Percentiles rank a stretch among this genome's conserved stretches.
Conservation (phyloP, 495 filamentous ascomycete genomes). For the Hypoxylon trugodes region DNA sequence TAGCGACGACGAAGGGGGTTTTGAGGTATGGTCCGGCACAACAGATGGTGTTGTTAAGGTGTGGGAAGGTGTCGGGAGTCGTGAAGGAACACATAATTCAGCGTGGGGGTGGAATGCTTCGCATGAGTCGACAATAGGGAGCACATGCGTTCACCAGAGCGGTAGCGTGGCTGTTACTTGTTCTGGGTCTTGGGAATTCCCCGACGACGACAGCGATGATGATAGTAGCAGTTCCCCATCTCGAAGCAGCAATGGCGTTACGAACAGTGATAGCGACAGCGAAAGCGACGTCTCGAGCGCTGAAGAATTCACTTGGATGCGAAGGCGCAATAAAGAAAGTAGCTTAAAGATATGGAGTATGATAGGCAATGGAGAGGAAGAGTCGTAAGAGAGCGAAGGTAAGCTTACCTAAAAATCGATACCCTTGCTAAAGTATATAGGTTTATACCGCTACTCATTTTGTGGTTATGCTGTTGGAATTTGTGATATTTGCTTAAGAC, state of each 20-base stretch:
- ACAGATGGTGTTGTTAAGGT: conserved; percentile 78
- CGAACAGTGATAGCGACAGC: conserved; percentile 4
- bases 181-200: conserved; percentile 65
- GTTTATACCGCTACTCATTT: neutral
- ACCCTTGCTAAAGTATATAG: neutral
- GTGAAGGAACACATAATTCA: conserved; percentile 62
- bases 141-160: conserved; percentile 70
- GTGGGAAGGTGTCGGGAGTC: conserved; percentile 71
- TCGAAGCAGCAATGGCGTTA: conserved; percentile 10
- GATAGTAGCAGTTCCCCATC: conserved; percentile 5
- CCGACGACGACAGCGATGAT: conserved; percentile 31
- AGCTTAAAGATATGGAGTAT: conserved; percentile 73
- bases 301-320: conserved; percentile 38
- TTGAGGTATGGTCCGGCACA: conserved; percentile 86
- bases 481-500: neutral
- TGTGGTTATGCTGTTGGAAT: neutral
- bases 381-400: neutral
- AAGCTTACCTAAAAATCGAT: conserved; percentile 1
- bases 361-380: conserved; percentile 14
- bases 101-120: conserved; percentile 68
- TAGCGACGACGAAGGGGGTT: conserved; percentile 56
- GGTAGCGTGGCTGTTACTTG: conserved; percentile 78
- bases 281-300: conserved; percentile 15
- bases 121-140: conserved; percentile 65
- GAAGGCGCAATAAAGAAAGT: conserved; percentile 56